phyloP scores from a whole-genome alignment of 2,329 filamentous ascomycete species.

The Neopestalotiopsis clavispora region DNA sequence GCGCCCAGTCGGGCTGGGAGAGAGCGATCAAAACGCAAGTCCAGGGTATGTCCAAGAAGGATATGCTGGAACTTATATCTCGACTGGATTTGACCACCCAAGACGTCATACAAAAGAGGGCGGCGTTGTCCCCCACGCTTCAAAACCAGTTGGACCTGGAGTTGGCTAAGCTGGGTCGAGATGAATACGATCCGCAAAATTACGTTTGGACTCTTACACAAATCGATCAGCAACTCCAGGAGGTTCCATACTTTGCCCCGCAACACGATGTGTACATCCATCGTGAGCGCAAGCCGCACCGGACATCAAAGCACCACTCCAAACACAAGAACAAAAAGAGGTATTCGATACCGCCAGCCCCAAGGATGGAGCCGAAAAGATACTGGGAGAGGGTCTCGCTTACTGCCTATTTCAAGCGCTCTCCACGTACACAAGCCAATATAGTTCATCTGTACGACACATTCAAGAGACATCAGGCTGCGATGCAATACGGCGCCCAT shows the following conservation, averaged over 20 bases:
- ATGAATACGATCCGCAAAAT: conserved; percentile 40
- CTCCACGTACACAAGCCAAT: conserved; percentile 39
- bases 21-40: conserved; percentile 38
- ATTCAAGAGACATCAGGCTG: conserved; percentile 18
- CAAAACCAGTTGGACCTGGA: conserved; percentile 48
- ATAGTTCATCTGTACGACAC: conserved; percentile 28
- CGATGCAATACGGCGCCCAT: not conserved
- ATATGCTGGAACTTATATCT: conserved; percentile 41
- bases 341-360: conserved; percentile 1
- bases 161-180: conserved; percentile 37
- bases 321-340: conserved; percentile 17
- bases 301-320: conserved; percentile 5
- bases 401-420: conserved; percentile 51
- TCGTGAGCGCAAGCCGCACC: not conserved
- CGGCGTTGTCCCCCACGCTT: conserved; percentile 38
- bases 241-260: conserved; percentile 26
- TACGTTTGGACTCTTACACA: conserved; percentile 50
- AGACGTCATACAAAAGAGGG: conserved; percentile 43
- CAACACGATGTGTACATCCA: not conserved
- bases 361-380: conserved; percentile 34
- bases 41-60: conserved; percentile 42
- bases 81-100: conserved; percentile 40
- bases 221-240: conserved; percentile 44
- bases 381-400: conserved; percentile 45
- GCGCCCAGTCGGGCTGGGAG: conserved; percentile 45